Evolutionary conservation across 208 protist genomes (phyloP), one percentile per base, ranked within the genome.

Genomic region (Trypanosoma theileri): DNA sequence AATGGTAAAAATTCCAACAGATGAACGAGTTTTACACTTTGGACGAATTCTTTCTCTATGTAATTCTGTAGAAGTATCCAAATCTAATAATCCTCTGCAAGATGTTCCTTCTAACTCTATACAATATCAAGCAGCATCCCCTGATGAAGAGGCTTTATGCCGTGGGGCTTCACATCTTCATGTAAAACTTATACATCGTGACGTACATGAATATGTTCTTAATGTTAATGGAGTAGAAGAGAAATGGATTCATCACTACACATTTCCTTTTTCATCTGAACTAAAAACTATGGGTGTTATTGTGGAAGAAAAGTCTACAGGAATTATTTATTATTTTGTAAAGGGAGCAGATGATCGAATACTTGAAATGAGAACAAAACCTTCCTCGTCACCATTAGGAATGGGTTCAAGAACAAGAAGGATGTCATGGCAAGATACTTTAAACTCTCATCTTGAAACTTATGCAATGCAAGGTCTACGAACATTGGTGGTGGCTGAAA

Each of bases 111-210:
- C 1, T 35, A 19, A 19, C 14, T 40, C 26, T 13, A 53, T 85
- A 26, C 52, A 22, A 24, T 97, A 97, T 74, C 82, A 95, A 67
- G 80, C 89, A 16, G 76, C 93, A 19, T 98, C 94, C n/a, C 96
- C 96, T 8, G 97, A 98, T 71, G 97, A 98, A 73, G 83, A 90
- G 31, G 94, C 95, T n/a, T 78, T 98, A 16, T 95, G 97, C 60
- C 57, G 57, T 19, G 95, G 88, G 31, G 82, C 86, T 44, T 69
- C 66, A 4, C 69, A 80, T 26, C 66, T 97, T 0, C 79, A 83
- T 22, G 82, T 97, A 12, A 56, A 65, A 19, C 68, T 96, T 7
- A 50, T 69, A 11, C 19, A 40, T 10, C 81, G 86, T n/a, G 72
- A 70, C 40, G 58, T 78, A 35, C 17, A 66, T 10, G 35, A 64